Base-by-base conservation (phyloP, 495 filamentous ascomycete genomes). In the Podospora fimiseda region DNA sequence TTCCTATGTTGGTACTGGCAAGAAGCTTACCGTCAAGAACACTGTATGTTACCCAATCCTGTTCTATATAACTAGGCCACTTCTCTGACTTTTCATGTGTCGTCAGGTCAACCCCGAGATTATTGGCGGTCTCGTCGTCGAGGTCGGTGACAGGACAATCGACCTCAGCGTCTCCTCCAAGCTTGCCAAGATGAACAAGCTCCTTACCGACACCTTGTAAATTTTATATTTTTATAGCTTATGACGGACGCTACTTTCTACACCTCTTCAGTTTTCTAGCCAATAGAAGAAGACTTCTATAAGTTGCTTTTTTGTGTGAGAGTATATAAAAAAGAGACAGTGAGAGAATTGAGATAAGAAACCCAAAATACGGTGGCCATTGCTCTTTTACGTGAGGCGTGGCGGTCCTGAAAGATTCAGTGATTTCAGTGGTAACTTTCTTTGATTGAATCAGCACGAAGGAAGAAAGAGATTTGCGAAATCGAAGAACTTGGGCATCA, bases 141-240 rank as follows among this genome's bases (percentile, higher is more conserved):
- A 98, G 72, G 88, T 98, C 61, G 91, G 90, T 63, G 94, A 96
- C 79, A 87, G 94, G 63, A 97, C 93, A 66, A 93, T 98, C 66
- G 93, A 98, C 74, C 86, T 96, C 54, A 91, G 86, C 76, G 89
- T 98, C 61, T 93, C 93, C 13, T 77, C 88, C 66, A 93, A 89
- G 83, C 87, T 98, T 74, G 78, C 87, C 70, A 94, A 90, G 81
- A 86, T 97, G 84, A 98, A 97, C 87, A 98, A 98, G 85, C 85
- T 95, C 67, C 85, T 98, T 63, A 89, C 80, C 56, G 94, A 98
- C 76, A 80, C 87, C 69, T 75, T 97, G 85, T 98, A 90, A 90
- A 90, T 63, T 70, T 33, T n/a, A n/a, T n/a, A 52, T 67, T 61
- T 19, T n/a, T 42, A 18, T n/a, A 14, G 15, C 39, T 42, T 42